Evolutionary conservation across 257 asterid genomes (phyloP).

Genomic region (Penstemon davidsonii): DNA sequence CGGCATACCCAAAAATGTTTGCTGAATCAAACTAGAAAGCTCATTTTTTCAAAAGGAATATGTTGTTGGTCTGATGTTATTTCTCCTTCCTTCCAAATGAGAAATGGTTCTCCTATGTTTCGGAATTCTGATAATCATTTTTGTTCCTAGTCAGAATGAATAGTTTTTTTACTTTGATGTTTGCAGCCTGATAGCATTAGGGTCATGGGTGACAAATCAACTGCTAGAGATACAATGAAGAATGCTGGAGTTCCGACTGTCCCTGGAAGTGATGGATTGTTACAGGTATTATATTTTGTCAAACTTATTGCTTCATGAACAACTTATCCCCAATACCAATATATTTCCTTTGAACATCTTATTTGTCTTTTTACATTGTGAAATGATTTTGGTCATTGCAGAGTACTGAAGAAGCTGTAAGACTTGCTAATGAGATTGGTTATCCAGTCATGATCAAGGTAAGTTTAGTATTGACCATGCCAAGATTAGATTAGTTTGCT

Average conservation of each 20-base stretch:
- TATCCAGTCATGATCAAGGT: conserved; percentile 99
- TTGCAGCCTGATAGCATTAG: conserved; percentile 94
- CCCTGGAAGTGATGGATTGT: conserved; percentile 95
- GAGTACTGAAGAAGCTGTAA: conserved; percentile 91
- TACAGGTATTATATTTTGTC: conserved; percentile 51
- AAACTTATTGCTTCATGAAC: conserved; percentile 16
- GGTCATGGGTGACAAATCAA: conserved; percentile 98
- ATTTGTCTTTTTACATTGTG: background rate
- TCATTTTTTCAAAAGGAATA: background rate
- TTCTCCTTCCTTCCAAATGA: conserved; percentile 6
- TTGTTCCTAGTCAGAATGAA: conserved; percentile 5
- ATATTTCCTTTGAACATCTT: conserved; percentile 2
- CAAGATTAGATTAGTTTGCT: conserved; percentile 11
- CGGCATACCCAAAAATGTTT: background rate
- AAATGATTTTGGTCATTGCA: conserved; percentile 36
- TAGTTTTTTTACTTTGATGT: conserved; percentile 18
- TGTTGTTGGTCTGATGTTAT: conserved; percentile 9
- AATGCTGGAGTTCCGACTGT: conserved; percentile 99
- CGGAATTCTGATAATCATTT: conserved; percentile 15
- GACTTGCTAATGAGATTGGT: conserved; percentile 80
- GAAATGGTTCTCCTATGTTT: conserved; percentile 5
- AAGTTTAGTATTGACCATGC: conserved; percentile 22
- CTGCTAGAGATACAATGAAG: conserved; percentile 99
- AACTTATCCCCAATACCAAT: conserved; percentile 1
- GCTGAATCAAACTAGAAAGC: background rate